phyloP scores from a whole-genome alignment of 352 stramenopile genomes.

The Pilasporangium apinafurcum region DNA sequence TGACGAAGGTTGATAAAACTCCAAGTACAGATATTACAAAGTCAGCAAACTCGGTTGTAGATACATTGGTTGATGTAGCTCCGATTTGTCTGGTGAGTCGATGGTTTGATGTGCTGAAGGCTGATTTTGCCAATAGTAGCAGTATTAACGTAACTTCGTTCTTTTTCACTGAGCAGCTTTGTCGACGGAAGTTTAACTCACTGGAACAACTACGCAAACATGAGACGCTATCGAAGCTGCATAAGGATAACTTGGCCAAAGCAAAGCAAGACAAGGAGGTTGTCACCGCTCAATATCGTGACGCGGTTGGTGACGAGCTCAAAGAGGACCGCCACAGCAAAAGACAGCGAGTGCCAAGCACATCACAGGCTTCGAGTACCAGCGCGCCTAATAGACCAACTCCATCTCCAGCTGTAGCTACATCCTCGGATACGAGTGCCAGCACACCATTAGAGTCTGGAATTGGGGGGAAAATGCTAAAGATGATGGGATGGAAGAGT shows the following conservation, averaged over 20 bases:
- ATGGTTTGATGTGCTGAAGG: background rate
- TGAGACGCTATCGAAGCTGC: slow-evolving; percentile 69
- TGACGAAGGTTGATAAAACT: background rate
- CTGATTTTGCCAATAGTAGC: no score
- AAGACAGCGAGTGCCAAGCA: slow-evolving; percentile 2
- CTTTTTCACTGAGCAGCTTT: slow-evolving; percentile 31
- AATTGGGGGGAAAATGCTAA: slow-evolving; percentile 82
- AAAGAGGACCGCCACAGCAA: slow-evolving; percentile 7
- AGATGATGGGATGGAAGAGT: slow-evolving; percentile 86
- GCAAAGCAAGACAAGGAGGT: slow-evolving; percentile 66
- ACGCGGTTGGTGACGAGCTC: slow-evolving; percentile 17
- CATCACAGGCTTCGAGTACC: background rate
- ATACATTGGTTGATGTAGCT: slow-evolving; percentile 29
- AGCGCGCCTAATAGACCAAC: background rate
- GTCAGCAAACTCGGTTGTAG: slow-evolving; percentile 13
- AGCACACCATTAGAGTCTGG: slow-evolving; percentile 59
- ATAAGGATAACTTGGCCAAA: slow-evolving; percentile 71
- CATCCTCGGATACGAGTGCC: no score
- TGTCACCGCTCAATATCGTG: slow-evolving; percentile 48
- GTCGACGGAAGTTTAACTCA: slow-evolving; percentile 73
- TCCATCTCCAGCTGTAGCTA: slow-evolving; percentile 6
- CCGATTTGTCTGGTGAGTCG: slow-evolving; percentile 74
- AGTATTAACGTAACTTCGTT: background rate
- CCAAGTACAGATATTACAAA: slow-evolving; percentile 3
- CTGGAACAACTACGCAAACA: slow-evolving; percentile 73